Base-by-base conservation (phyloP, 805 yeast genomes). In the Debaryomyces hansenii region DNA sequence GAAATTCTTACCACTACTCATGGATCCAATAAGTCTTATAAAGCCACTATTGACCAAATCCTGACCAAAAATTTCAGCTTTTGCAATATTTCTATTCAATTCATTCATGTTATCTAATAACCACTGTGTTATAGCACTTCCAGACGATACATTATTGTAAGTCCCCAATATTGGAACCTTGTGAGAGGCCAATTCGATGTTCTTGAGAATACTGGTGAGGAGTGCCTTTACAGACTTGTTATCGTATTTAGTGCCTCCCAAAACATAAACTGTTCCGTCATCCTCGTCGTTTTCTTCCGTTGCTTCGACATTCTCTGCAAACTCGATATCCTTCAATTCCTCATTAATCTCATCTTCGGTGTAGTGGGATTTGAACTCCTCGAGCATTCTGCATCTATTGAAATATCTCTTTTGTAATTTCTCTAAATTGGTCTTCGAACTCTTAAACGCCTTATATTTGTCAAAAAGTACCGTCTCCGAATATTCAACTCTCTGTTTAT, bases 51-150 rank as follows among this genome's bases (percentile, higher is more conserved):
- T 66, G 20, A 87, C 65, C 47, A 88, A 70, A 58, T 80, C 87
- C 59, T 87, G 94, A 15, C 96, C 96, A 59, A 85, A 79, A 10
- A 55, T 56, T 64, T 89, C 96, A 8, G 88, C 87, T 50, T 73
- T 74, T 15, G 77, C 84, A 27, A 82, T 63, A 49, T 78, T 69
- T 4, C 75, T 63, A 10, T 72, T 69, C 36, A 80, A 60, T 20
- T 68, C 71, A 4, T 70, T 60, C 52, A 70, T 58, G 53, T 77
- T 73, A 41, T 69, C 70, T 50, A 75, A 75, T 14, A 85, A 58
- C 86, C 87, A 84, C 41, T 74, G 74, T 2, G 83, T 77, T 35
- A 86, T 82, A 4, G 74, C 69, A 15, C 81, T 72, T 1, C 94
- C 94, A 3, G 81, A 70, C 10, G 82, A 76, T 2, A 82, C 83